A percentile compares a stretch with the other conserved stretches of the same genome.
Evolutionary conservation across 2,329 filamentous ascomycete species (phyloP).

Genomic region (Penicillium sp.): DNA sequence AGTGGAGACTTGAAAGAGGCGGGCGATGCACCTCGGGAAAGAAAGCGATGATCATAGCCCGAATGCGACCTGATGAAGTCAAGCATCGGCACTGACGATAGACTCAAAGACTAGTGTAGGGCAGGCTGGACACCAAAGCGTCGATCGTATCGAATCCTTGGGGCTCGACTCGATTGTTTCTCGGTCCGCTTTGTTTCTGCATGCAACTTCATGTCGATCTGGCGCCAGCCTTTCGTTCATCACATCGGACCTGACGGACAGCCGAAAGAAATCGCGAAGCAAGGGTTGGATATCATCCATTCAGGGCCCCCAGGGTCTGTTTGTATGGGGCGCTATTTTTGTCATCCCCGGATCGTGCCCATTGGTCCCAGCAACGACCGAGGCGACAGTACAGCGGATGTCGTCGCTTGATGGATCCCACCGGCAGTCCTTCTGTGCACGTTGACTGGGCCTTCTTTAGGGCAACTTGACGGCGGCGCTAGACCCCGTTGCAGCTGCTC

Average conservation of each 20-base stretch:
- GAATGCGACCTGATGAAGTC: background rate
- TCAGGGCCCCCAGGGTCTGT: background rate
- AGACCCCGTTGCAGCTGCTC: conserved; percentile 1
- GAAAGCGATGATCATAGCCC: background rate
- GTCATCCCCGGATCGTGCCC: background rate
- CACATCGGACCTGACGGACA: background rate
- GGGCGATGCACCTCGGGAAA: background rate
- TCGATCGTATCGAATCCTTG: background rate
- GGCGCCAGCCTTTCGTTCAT: conserved; percentile 5
- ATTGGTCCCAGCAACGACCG: background rate
- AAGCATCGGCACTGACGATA: conserved; percentile 1
- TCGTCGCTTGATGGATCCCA: background rate
- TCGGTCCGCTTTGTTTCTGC: background rate
- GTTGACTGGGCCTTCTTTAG: background rate
- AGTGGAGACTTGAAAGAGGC: background rate
- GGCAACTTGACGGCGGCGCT: background rate
- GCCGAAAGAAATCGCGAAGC: background rate
- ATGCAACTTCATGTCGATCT: conserved; percentile 8
- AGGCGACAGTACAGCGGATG: background rate
- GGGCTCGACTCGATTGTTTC: background rate
- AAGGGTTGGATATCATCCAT: background rate
- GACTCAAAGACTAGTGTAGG: background rate
- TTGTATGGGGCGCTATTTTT: conserved; percentile 1
- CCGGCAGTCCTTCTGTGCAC: background rate
- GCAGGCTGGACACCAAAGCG: background rate